Conservation (phyloP, 1,139 yeast species). For the Kodamaea anthophila region DNA sequence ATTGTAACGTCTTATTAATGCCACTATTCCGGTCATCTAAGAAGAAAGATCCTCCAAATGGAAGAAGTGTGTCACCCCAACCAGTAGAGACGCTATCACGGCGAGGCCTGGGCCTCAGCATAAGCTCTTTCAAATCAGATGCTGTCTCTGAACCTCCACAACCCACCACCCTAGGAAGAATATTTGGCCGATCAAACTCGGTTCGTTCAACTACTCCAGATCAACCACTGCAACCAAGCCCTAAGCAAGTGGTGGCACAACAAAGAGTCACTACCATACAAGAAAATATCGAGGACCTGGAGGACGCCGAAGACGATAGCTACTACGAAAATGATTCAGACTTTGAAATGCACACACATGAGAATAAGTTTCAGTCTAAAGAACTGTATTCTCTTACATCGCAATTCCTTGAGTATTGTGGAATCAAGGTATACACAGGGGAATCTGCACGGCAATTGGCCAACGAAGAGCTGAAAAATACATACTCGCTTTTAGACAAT, state of each 20-base stretch:
- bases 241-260: too few species aligned
- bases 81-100: background rate
- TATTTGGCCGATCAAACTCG: background rate
- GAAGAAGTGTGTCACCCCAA: background rate
- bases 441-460: slow-evolving; percentile 20
- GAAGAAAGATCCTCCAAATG: slow-evolving; percentile 5
- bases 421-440: slow-evolving; percentile 15
- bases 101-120: too few species aligned
- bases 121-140: too few species aligned
- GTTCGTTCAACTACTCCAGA: background rate
- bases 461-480: slow-evolving; percentile 29
- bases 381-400: slow-evolving; percentile 13
- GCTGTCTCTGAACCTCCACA: too few species aligned
- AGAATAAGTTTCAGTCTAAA: slow-evolving; percentile 16
- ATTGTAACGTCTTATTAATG: slow-evolving; percentile 2
- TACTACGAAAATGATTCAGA: slow-evolving; percentile 16
- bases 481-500: slow-evolving; percentile 25
- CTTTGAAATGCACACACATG: slow-evolving; percentile 21
- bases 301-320: slow-evolving; percentile 6
- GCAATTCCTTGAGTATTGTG: slow-evolving; percentile 33
- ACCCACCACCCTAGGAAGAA: background rate
- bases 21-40: slow-evolving; percentile 6
- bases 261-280: slow-evolving; percentile 12
- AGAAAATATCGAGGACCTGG: slow-evolving; percentile 4
- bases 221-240: too few species aligned